These are phyloP conservation scores for Cladosporium sp. DNA, from an alignment of 2,329 filamentous ascomycete species.

Conservation along the genomic window DNA sequence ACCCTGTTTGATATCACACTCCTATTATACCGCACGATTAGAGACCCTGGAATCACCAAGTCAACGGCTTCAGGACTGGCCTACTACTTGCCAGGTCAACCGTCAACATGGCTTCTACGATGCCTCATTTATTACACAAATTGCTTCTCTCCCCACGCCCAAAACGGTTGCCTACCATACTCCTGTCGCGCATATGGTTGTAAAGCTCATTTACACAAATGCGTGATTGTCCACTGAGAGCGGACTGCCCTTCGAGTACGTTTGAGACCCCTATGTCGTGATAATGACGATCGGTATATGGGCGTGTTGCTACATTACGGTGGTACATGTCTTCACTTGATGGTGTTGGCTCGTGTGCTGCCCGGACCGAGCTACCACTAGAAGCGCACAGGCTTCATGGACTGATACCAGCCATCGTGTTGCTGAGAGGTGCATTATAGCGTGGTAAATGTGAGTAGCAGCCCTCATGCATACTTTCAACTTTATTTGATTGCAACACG, in stretches of 20 bases:
- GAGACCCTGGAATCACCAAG: not conserved
- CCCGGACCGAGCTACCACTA: not conserved
- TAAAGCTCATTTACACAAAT: not conserved
- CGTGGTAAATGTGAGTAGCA: not conserved
- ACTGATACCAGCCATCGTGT: not conserved
- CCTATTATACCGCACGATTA: not conserved
- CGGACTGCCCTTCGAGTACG: not conserved
- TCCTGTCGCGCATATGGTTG: not conserved
- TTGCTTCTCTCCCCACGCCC: not conserved
- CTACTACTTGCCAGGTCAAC: not conserved
- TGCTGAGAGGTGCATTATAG: not conserved
- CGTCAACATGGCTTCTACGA: not conserved
- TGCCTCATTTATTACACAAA: not conserved
- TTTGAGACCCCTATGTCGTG: not conserved
- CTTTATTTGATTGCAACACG: not conserved
- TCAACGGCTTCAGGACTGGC: not conserved
- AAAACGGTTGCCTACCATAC: not conserved
- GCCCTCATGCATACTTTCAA: not conserved
- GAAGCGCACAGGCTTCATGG: not conserved
- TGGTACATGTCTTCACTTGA: conserved; percentile 1
- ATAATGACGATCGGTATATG: not conserved
- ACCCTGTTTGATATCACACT: not conserved
- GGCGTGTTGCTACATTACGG: not conserved
- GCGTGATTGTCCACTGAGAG: not conserved
- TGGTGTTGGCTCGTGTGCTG: not conserved